Conservation (phyloP, 306 rosid genomes). For the Citrullus mucosospermus region DNA sequence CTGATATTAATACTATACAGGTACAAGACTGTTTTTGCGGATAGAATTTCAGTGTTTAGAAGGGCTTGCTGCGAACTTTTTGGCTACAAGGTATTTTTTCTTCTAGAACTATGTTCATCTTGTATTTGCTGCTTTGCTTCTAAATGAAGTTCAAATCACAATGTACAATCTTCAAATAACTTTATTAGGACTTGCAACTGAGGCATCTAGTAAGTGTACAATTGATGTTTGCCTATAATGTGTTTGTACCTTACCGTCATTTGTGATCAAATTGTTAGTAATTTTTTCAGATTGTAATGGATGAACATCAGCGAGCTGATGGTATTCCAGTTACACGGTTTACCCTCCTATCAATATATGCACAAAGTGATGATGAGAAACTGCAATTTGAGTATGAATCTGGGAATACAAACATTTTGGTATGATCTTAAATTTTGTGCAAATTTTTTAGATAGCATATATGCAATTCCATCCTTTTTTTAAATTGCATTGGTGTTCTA, state of each 20-base stretch:
- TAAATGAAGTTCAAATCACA: neutral
- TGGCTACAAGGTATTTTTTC: constrained; percentile 73
- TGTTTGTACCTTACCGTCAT: neutral
- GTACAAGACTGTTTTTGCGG: constrained; percentile 93
- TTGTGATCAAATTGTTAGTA: neutral
- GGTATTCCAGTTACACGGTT: constrained; percentile 87
- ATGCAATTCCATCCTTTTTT: neutral
- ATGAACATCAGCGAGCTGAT: constrained; percentile 82
- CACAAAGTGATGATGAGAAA: constrained; percentile 85
- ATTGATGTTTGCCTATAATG: neutral
- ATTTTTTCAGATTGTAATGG: constrained; percentile 83
- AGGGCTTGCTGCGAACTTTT: constrained; percentile 97
- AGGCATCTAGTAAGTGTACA: neutral
- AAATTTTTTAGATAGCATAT: neutral
- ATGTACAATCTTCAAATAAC: neutral
- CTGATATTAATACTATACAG: constrained; percentile 22
- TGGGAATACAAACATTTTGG: constrained; percentile 86
- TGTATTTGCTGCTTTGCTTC: constrained; percentile 5
- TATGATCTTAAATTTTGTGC: constrained; percentile 24
- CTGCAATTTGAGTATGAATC: constrained; percentile 97
- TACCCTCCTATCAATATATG: constrained; percentile 82
- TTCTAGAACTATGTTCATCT: neutral
- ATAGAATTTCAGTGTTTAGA: constrained; percentile 88
- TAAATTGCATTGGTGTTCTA: neutral
- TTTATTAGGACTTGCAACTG: neutral